phyloP scores from a whole-genome alignment of 495 filamentous ascomycete species.

The Penicillium nucicola region DNA sequence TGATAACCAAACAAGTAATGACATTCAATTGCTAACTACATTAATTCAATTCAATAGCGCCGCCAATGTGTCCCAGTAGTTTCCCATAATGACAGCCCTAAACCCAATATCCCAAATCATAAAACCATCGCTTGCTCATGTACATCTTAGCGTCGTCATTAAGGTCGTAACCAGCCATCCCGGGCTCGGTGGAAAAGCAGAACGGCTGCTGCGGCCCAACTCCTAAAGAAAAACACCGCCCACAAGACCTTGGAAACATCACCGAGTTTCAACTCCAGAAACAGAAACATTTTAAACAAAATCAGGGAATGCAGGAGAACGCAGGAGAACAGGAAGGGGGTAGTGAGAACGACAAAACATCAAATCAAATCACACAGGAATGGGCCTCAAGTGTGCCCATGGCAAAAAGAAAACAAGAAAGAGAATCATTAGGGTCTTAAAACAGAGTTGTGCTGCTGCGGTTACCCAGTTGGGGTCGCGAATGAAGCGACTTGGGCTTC shows the following conservation, averaged over 20 bases:
- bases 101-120: conserved; percentile 28
- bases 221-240: conserved; percentile 28
- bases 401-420: not conserved
- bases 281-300: conserved; percentile 13
- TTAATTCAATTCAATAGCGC: conserved; percentile 17
- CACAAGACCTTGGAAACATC: conserved; percentile 19
- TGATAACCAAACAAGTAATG: conserved; percentile 21
- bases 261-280: conserved; percentile 15
- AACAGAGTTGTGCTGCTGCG: conserved; percentile 45
- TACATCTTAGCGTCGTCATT: conserved; percentile 47
- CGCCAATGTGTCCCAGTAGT: conserved; percentile 14
- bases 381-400: not conserved
- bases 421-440: conserved; percentile 15
- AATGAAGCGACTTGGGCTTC: conserved; percentile 24
- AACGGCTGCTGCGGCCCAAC: conserved; percentile 28
- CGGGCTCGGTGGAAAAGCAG: conserved; percentile 26
- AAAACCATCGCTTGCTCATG: conserved; percentile 43
- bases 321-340: conserved; percentile 6
- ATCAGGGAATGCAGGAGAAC: conserved; percentile 5
- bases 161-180: conserved; percentile 43
- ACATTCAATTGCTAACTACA: conserved; percentile 24
- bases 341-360: conserved; percentile 1
- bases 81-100: conserved; percentile 16
- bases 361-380: not conserved
- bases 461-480: conserved; percentile 38